Evolutionary conservation across 1,139 yeast species (phyloP).

Genomic region (Yamadazyma atmosphaerica): DNA sequence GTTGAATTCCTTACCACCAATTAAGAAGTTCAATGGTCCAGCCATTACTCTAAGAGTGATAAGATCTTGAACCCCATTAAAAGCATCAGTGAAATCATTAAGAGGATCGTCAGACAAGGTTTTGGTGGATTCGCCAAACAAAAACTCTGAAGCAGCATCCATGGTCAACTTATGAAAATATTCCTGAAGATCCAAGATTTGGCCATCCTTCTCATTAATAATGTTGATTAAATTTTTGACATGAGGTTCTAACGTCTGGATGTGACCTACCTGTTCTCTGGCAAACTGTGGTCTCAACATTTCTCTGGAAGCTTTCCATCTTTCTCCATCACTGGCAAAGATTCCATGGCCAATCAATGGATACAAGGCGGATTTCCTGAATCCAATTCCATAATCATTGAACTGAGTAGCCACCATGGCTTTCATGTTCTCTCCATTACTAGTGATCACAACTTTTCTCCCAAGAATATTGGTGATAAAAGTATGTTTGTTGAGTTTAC

Average conservation of each 20-base stretch:
- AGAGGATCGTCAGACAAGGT: slow-evolving; percentile 22
- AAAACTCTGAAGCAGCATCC: slow-evolving; percentile 52
- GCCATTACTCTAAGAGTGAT: slow-evolving; percentile 33
- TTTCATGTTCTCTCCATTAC: slow-evolving; percentile 35
- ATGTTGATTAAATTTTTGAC: slow-evolving; percentile 36
- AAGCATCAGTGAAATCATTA: slow-evolving; percentile 37
- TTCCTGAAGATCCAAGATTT: slow-evolving; percentile 36
- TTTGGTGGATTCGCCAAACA: slow-evolving; percentile 48
- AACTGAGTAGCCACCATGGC: slow-evolving; percentile 46
- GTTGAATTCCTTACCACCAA: slow-evolving; percentile 24
- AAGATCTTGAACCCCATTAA: slow-evolving; percentile 33
- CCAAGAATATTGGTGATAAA: slow-evolving; percentile 4
- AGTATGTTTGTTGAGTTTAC: slow-evolving; percentile 7
- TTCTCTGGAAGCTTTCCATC: slow-evolving; percentile 58
- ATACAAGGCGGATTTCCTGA: slow-evolving; percentile 39
- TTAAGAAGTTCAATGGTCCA: slow-evolving; percentile 27
- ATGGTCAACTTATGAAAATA: slow-evolving; percentile 43
- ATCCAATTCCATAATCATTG: slow-evolving; percentile 52
- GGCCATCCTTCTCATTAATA: slow-evolving; percentile 23
- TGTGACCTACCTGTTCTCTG: slow-evolving; percentile 53
- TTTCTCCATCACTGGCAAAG: slow-evolving; percentile 55
- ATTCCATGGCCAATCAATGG: slow-evolving; percentile 58
- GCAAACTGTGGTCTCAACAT: slow-evolving; percentile 61
- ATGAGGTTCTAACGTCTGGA: slow-evolving; percentile 47
- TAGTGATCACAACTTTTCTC: slow-evolving; percentile 17